Evolutionary conservation across 2,329 filamentous ascomycete species (phyloP).

Genomic region (Fusarium paranaense): DNA sequence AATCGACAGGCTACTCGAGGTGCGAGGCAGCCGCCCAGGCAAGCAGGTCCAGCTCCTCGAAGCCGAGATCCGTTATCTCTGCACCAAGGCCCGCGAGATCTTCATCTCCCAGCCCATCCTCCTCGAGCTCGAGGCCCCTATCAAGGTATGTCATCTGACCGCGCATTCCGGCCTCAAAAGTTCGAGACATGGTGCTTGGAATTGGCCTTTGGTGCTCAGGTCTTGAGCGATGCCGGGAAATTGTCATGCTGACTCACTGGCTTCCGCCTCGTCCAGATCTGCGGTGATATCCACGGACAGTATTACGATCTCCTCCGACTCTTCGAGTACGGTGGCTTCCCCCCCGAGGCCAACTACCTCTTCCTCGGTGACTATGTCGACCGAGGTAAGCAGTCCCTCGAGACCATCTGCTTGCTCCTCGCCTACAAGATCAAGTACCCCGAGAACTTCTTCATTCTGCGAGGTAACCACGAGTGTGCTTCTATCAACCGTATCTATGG

Average conservation of each 20-base stretch:
- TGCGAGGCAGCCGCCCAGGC: constrained; percentile 95
- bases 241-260: constrained; percentile 28
- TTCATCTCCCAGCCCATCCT: constrained; percentile 99
- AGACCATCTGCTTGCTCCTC: constrained; percentile 96
- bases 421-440: constrained; percentile 99
- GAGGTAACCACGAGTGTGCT: constrained; percentile 98
- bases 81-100: constrained; percentile 98
- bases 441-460: constrained; percentile 99
- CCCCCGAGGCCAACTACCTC: constrained; percentile 99
- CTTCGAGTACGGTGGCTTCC: constrained; percentile 98
- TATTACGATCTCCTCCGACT: constrained; percentile 98
- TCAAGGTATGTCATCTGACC: constrained; percentile 78
- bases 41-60: constrained; percentile 99
- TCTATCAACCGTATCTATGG: constrained; percentile 99
- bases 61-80: constrained; percentile 95
- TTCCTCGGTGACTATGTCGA: constrained; percentile 99
- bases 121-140: constrained; percentile 96
- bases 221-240: not conserved
- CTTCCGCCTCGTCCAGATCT: constrained; percentile 74
- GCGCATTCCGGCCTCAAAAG: constrained; percentile 1
- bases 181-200: constrained; percentile 1
- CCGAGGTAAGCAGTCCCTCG: constrained; percentile 97
- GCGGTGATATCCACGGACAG: constrained; percentile 98
- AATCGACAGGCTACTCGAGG: constrained; percentile 97
- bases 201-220: constrained; percentile 3